Percentiles rank a stretch among this genome's conserved stretches.
These are phyloP conservation scores for Calonectria crousiana DNA, from an alignment of 2,329 filamentous ascomycete species.

Conservation along the genomic window DNA sequence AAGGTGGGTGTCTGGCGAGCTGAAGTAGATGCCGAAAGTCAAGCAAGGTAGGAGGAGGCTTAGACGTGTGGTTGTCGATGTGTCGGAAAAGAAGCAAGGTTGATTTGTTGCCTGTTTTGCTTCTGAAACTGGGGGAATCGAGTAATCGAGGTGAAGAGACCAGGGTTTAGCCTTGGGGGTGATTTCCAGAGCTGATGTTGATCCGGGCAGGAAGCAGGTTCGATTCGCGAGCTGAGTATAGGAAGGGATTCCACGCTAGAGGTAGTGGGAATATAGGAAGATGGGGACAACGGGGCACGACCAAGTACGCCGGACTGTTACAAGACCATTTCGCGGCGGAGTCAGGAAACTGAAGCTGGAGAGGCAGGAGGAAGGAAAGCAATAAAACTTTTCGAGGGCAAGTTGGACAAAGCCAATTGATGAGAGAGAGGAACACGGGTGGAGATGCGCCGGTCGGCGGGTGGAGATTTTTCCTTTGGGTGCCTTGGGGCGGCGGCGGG, in stretches of 20 bases:
- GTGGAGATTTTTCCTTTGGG: slow-evolving; percentile 45
- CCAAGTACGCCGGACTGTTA: slow-evolving; percentile 40
- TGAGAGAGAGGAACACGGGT: slow-evolving; percentile 43
- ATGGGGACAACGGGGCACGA: slow-evolving; percentile 36
- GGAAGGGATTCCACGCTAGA: slow-evolving; percentile 35
- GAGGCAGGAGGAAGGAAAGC: slow-evolving; percentile 41
- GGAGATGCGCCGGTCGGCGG: slow-evolving; percentile 43
- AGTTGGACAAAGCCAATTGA: slow-evolving; percentile 48
- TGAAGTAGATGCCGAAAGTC: not conserved
- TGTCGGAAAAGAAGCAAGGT: slow-evolving; percentile 26
- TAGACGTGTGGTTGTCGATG: slow-evolving; percentile 10
- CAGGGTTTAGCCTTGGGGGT: slow-evolving; percentile 27
- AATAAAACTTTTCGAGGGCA: slow-evolving; percentile 48
- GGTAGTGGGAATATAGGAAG: slow-evolving; percentile 37
- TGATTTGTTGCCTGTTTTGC: slow-evolving; percentile 22
- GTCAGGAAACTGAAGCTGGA: slow-evolving; percentile 39
- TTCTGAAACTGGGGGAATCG: slow-evolving; percentile 28
- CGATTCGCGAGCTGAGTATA: slow-evolving; percentile 23
- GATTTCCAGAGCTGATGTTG: slow-evolving; percentile 24
- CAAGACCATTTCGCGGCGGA: slow-evolving; percentile 44
- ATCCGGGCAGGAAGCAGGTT: slow-evolving; percentile 14
- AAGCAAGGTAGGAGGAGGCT: not conserved
- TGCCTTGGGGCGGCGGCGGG: slow-evolving; percentile 37
- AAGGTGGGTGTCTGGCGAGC: not conserved
- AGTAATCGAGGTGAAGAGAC: slow-evolving; percentile 30